phyloP scores from a whole-genome alignment of 495 filamentous ascomycete genomes.

The Neurospora africana region DNA sequence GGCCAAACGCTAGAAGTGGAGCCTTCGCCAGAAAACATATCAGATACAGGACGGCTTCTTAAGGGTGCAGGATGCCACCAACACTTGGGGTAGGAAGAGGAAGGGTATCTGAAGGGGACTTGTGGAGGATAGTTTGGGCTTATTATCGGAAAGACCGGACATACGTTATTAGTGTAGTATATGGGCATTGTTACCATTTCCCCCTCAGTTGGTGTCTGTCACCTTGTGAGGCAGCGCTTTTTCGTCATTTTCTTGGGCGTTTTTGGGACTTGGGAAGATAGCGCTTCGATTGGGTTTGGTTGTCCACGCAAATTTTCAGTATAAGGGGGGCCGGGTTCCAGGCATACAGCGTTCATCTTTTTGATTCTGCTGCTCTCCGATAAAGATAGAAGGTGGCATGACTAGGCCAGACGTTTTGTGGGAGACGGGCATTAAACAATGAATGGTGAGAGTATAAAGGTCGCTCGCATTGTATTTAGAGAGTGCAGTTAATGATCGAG shows the following conservation, averaged over 20 bases:
- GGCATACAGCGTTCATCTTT: background rate
- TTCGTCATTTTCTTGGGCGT: background rate
- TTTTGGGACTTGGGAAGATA: background rate
- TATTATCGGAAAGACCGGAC: background rate
- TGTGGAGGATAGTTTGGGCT: background rate
- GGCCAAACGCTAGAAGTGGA: background rate
- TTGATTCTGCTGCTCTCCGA: background rate
- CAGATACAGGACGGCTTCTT: background rate
- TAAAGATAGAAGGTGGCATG: background rate
- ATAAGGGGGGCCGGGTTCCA: background rate
- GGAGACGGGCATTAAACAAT: background rate
- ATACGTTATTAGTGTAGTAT: background rate
- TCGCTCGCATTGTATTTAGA: background rate
- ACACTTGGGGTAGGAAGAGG: background rate
- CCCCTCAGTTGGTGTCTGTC: background rate
- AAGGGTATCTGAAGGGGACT: background rate
- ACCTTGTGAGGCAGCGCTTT: background rate
- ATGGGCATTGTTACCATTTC: background rate
- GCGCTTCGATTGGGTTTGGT: background rate
- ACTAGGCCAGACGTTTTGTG: background rate
- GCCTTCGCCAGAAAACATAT: background rate
- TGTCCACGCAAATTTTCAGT: background rate
- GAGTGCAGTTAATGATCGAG: background rate
- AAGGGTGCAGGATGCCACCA: background rate
- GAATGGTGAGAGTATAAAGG: background rate